Evolutionary conservation across 2,329 filamentous ascomycete genomes (phyloP).

Genomic region (Biscogniauxia sp.): DNA sequence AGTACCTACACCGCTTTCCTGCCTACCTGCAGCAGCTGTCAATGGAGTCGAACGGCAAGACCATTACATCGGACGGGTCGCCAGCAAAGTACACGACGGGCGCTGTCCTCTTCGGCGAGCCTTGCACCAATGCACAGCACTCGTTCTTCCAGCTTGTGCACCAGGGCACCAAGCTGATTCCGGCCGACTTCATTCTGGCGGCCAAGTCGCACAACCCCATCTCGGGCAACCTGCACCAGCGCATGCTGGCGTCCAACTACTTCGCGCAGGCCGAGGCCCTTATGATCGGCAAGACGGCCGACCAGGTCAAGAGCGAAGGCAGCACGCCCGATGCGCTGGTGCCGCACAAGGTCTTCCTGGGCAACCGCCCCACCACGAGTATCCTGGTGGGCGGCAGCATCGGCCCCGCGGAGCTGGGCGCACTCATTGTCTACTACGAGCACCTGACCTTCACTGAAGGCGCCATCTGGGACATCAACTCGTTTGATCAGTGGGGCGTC

Average conservation of each 20-base stretch:
- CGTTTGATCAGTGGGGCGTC: slow-evolving; percentile 99
- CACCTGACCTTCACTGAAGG: slow-evolving; percentile 98
- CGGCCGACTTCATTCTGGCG: slow-evolving; percentile 95
- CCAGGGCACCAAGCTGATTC: slow-evolving; percentile 98
- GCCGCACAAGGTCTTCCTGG: slow-evolving; percentile 98
- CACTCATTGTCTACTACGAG: slow-evolving; percentile 98
- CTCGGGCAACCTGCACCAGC: slow-evolving; percentile 89
- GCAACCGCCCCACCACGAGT: slow-evolving; percentile 94
- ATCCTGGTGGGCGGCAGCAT: slow-evolving; percentile 89
- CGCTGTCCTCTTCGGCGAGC: slow-evolving; percentile 94
- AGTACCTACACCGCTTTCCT: slow-evolving; percentile 98
- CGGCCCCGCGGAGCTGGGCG: slow-evolving; percentile 88
- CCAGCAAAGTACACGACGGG: slow-evolving; percentile 97
- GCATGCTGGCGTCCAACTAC: slow-evolving; percentile 91
- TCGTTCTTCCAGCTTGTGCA: slow-evolving; percentile 99
- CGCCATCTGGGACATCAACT: slow-evolving; percentile 99
- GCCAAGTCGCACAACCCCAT: slow-evolving; percentile 97
- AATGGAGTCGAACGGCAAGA: slow-evolving; percentile 99
- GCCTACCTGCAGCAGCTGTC: slow-evolving; percentile 98
- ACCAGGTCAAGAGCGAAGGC: slow-evolving; percentile 74
- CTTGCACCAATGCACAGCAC: slow-evolving; percentile 98
- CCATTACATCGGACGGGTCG: slow-evolving; percentile 82
- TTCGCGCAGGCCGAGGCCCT: slow-evolving; percentile 85
- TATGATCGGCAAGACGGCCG: slow-evolving; percentile 86
- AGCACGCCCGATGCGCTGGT: slow-evolving; percentile 71